Evolutionary conservation across 169 alveolate species (phyloP).

Genomic region (Cryptosporidium tyzzeri): DNA sequence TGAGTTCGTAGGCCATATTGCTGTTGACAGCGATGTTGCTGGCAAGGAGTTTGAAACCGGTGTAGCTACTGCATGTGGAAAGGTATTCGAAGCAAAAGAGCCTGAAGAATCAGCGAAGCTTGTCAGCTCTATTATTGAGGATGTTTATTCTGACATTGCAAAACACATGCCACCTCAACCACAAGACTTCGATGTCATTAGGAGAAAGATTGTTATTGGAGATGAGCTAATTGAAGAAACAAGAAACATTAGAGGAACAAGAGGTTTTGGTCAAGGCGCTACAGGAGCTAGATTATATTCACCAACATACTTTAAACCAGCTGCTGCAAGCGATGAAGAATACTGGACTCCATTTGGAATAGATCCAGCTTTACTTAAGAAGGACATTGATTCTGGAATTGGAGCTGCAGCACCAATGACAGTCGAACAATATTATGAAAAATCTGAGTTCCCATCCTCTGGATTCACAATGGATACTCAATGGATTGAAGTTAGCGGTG

Average conservation of each 20-base stretch:
- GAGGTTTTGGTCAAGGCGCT: background rate
- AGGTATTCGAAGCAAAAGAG: conserved; percentile 48
- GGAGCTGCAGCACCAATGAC: background rate
- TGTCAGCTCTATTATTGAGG: conserved; percentile 37
- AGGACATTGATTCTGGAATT: background rate
- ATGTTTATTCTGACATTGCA: conserved; percentile 65
- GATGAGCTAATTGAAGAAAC: conserved; percentile 45
- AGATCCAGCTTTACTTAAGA: conserved; percentile 2
- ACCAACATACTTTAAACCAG: conserved; percentile 28
- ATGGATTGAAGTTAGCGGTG: conserved; percentile 7
- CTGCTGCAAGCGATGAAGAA: conserved; percentile 20
- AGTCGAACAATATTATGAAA: conserved; percentile 5
- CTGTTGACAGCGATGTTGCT: conserved; percentile 50
- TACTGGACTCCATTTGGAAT: conserved; percentile 73
- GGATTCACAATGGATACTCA: conserved; percentile 52
- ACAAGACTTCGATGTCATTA: conserved; percentile 38
- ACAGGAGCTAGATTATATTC: conserved; percentile 10
- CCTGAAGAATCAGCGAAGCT: conserved; percentile 21
- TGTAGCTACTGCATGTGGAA: conserved; percentile 30
- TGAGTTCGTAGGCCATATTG: conserved; percentile 68
- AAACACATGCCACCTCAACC: conserved; percentile 73
- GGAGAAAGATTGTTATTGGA: conserved; percentile 39
- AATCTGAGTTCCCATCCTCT: conserved; percentile 15
- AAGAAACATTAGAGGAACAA: conserved; percentile 20
- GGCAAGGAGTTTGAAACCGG: conserved; percentile 57